Evolutionary conservation across 2,329 filamentous ascomycete species (phyloP).

Genomic region (Phoma sp.): DNA sequence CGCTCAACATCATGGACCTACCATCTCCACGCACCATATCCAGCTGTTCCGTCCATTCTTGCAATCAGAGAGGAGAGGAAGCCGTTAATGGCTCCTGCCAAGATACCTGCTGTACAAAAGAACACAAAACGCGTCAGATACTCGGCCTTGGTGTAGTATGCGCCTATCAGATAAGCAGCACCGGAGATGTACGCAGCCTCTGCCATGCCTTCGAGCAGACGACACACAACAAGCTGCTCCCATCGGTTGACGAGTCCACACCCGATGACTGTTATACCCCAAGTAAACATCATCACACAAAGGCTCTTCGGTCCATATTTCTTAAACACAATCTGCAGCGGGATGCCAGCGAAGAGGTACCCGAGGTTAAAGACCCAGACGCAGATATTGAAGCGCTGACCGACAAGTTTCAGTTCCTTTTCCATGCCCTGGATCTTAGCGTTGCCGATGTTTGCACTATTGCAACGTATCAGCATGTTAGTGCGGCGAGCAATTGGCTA

Average conservation of each 20-base stretch:
- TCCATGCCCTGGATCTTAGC: slow-evolving; percentile 48
- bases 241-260: slow-evolving; percentile 38
- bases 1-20: slow-evolving; percentile 14
- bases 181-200: slow-evolving; percentile 40
- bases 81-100: slow-evolving; percentile 64
- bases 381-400: slow-evolving; percentile 47
- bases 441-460: slow-evolving; percentile 40
- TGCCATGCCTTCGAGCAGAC: slow-evolving; percentile 39
- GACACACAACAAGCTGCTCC: slow-evolving; percentile 37
- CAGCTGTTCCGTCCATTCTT: slow-evolving; percentile 35
- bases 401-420: slow-evolving; percentile 42
- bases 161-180: slow-evolving; percentile 39
- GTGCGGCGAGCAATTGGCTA: not conserved
- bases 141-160: slow-evolving; percentile 59
- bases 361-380: slow-evolving; percentile 49
- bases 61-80: slow-evolving; percentile 56
- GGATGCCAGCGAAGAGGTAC: slow-evolving; percentile 46
- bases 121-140: slow-evolving; percentile 60
- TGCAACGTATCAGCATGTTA: not conserved
- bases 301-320: slow-evolving; percentile 42
- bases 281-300: slow-evolving; percentile 44
- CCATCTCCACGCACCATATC: slow-evolving; percentile 38
- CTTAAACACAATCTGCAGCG: slow-evolving; percentile 44
- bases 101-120: slow-evolving; percentile 59
- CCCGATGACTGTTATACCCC: slow-evolving; percentile 44